Percentiles rank a stretch among this genome's conserved stretches.
phyloP scores from a whole-genome alignment of 495 filamentous ascomycete genomes.

The Talaromyces liani region DNA sequence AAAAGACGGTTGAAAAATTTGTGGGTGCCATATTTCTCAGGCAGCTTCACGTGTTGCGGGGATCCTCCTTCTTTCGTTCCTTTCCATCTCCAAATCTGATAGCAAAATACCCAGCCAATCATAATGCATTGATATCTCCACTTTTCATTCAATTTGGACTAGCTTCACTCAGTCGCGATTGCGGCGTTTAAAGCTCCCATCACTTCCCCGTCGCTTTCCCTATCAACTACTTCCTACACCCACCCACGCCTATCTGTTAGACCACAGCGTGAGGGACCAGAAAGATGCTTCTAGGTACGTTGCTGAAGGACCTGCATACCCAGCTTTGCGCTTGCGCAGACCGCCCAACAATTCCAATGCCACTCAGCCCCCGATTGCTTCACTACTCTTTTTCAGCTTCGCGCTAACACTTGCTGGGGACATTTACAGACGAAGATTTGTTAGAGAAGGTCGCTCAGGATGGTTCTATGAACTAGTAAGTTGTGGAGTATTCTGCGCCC shows the following conservation, averaged over 20 bases:
- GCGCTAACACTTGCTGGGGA: not conserved
- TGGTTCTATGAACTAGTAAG: slow-evolving; percentile 63
- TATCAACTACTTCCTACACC: not conserved
- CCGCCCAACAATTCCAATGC: not conserved
- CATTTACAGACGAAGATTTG: slow-evolving; percentile 48
- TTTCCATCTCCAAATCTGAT: not conserved
- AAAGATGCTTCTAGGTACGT: not conserved
- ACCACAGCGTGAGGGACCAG: not conserved
- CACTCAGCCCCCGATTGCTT: not conserved
- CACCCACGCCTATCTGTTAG: not conserved
- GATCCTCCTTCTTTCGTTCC: not conserved
- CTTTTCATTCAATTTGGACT: not conserved
- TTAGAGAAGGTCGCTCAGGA: slow-evolving; percentile 56
- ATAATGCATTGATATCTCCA: no score
- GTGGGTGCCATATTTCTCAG: not conserved
- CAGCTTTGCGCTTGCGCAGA: not conserved
- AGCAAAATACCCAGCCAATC: not conserved
- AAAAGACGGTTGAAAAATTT: slow-evolving; percentile 10
- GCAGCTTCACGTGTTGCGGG: slow-evolving; percentile 1
- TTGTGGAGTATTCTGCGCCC: slow-evolving; percentile 9
- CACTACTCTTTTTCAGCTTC: not conserved
- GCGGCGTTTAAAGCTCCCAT: not conserved
- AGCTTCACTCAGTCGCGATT: not conserved
- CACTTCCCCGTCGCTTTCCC: not conserved
- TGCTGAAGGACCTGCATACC: not conserved